Conservation (phyloP, 495 filamentous ascomycete genomes). For the Evernia prunastri region DNA sequence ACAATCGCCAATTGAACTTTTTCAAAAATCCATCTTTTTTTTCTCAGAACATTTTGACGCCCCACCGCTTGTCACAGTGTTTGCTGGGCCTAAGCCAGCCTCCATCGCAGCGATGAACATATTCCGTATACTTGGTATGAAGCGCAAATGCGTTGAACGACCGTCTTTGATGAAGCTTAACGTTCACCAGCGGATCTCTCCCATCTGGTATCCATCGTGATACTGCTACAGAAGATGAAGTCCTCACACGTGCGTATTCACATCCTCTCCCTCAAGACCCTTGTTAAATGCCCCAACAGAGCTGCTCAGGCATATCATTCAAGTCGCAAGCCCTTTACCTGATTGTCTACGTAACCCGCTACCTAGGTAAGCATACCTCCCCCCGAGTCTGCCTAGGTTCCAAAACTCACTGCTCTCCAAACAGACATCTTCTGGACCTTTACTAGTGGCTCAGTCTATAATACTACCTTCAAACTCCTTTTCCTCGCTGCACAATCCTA, state of each 20-base stretch:
- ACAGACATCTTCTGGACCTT: slow-evolving; percentile 86
- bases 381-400: not conserved
- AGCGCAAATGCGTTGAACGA: slow-evolving; percentile 9
- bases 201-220: slow-evolving; percentile 89
- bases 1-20: not conserved
- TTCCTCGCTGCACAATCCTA: slow-evolving; percentile 87
- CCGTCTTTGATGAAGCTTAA: slow-evolving; percentile 13
- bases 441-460: slow-evolving; percentile 65
- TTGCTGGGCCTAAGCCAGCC: slow-evolving; percentile 7
- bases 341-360: slow-evolving; percentile 85
- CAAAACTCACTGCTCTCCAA: slow-evolving; percentile 9
- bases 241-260: slow-evolving; percentile 61
- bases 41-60: not conserved
- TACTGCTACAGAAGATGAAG: slow-evolving; percentile 92
- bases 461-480: slow-evolving; percentile 89
- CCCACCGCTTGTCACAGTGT: not conserved
- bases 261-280: not conserved
- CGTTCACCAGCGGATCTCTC: slow-evolving; percentile 73
- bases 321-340: slow-evolving; percentile 94
- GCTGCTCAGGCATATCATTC: slow-evolving; percentile 94
- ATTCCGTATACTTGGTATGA: slow-evolving; percentile 73
- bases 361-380: slow-evolving; percentile 58
- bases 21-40: not conserved
- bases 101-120: slow-evolving; percentile 63
- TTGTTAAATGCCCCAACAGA: slow-evolving; percentile 47